These are phyloP conservation scores for Calonectria pauciramosa DNA, from an alignment of 2,329 filamentous ascomycete genomes.

Conservation along the genomic window DNA sequence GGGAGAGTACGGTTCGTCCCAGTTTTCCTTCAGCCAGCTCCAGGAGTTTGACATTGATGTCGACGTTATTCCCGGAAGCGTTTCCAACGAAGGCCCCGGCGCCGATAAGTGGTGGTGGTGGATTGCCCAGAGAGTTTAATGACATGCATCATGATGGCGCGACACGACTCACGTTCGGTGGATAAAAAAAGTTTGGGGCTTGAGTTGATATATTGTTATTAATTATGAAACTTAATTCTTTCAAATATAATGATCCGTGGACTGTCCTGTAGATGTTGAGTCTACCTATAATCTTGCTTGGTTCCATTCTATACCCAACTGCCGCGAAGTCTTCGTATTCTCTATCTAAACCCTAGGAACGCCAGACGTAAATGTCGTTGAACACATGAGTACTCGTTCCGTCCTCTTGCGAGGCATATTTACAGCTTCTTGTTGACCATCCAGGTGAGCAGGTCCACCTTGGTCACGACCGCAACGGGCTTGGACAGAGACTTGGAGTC, in stretches of 20 bases:
- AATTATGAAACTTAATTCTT: conserved; percentile 45
- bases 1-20: conserved; percentile 82
- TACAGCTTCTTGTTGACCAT: conserved; percentile 77
- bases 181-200: not conserved
- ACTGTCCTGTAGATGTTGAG: conserved; percentile 58
- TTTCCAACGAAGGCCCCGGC: conserved; percentile 74
- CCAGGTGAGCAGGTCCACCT: conserved; percentile 95
- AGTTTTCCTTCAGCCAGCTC: conserved; percentile 86
- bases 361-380: conserved; percentile 49
- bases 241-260: conserved; percentile 31
- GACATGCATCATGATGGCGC: not conserved
- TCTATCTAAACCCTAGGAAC: conserved; percentile 44
- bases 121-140: conserved; percentile 76
- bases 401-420: conserved; percentile 37
- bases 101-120: conserved; percentile 91
- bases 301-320: conserved; percentile 36
- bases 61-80: conserved; percentile 82
- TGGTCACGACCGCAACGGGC: conserved; percentile 92
- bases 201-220: conserved; percentile 35
- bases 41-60: conserved; percentile 86
- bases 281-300: conserved; percentile 48
- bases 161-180: not conserved
- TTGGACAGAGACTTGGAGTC: conserved; percentile 73
- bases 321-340: conserved; percentile 35
- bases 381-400: conserved; percentile 51